phyloP scores from a whole-genome alignment of 352 stramenopile genomes.

The Pythium sp. region DNA sequence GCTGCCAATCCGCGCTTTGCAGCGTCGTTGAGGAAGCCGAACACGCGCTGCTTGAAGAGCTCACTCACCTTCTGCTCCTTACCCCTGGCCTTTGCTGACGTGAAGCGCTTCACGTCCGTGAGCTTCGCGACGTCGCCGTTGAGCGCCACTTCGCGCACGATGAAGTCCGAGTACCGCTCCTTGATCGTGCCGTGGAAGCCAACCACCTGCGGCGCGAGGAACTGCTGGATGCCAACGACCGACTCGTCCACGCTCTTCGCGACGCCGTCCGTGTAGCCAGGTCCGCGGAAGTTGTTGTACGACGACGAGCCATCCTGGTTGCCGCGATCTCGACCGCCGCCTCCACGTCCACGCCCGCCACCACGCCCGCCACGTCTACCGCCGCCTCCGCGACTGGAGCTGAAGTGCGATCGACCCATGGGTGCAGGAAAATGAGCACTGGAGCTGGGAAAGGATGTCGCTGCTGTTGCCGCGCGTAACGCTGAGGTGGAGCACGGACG shows the following conservation, averaged over 20 bases:
- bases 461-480: background rate
- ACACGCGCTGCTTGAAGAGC: conserved; percentile 75
- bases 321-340: conserved; percentile 16
- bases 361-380: conserved; percentile 27
- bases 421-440: background rate
- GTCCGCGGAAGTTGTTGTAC: conserved; percentile 41
- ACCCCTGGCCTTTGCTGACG: conserved; percentile 18
- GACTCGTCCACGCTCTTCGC: conserved; percentile 74
- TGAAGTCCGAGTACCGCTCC: conserved; percentile 90
- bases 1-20: conserved; percentile 18
- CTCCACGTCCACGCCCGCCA: conserved; percentile 17
- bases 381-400: conserved; percentile 23
- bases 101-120: conserved; percentile 58
- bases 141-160: conserved; percentile 83
- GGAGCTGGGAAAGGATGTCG: background rate
- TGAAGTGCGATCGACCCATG: conserved; percentile 18
- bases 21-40: conserved; percentile 52
- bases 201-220: conserved; percentile 48
- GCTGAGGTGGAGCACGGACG: conserved; percentile 1
- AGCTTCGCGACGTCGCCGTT: conserved; percentile 56
- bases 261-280: conserved; percentile 74
- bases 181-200: conserved; percentile 89
- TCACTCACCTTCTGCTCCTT: conserved; percentile 72
- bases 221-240: conserved; percentile 71
- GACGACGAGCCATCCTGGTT: conserved; percentile 18